Evolutionary conservation across 108 stramenopile species (phyloP).

Genomic region (Skeletonema costatum): DNA sequence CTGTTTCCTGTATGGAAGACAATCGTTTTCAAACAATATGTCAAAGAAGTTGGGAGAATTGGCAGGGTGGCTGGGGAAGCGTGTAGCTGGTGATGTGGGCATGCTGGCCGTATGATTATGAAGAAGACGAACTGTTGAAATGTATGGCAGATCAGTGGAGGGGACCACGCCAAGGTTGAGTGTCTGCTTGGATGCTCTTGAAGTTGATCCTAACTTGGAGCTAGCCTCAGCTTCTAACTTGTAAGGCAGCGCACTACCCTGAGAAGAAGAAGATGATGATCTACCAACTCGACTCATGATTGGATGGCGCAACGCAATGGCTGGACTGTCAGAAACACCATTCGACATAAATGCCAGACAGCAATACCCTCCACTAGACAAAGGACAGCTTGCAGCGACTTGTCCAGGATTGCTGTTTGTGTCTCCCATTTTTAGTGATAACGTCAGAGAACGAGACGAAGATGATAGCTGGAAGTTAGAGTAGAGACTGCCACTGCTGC

Average conservation of each 20-base stretch:
- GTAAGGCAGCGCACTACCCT: slow-evolving; percentile 14
- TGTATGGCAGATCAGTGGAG: slow-evolving; percentile 35
- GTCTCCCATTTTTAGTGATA: background rate
- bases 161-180: slow-evolving; percentile 31
- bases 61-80: slow-evolving; percentile 17
- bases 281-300: background rate
- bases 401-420: background rate
- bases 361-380: slow-evolving; percentile 47
- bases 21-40: slow-evolving; percentile 50
- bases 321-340: slow-evolving; percentile 2
- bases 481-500: background rate
- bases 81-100: background rate
- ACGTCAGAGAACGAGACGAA: background rate
- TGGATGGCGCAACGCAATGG: slow-evolving; percentile 50
- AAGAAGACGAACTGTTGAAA: slow-evolving; percentile 45
- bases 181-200: background rate
- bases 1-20: slow-evolving; percentile 47
- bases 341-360: slow-evolving; percentile 34
- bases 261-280: slow-evolving; percentile 2
- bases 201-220: background rate
- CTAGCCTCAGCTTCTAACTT: slow-evolving; percentile 7
- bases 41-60: slow-evolving; percentile 60
- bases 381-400: slow-evolving; percentile 28
- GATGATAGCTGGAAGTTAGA: background rate
- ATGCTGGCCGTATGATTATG: slow-evolving; percentile 16